Evolutionary conservation across 805 yeast genomes (phyloP).

Genomic region (Naumovozyma castellii): DNA sequence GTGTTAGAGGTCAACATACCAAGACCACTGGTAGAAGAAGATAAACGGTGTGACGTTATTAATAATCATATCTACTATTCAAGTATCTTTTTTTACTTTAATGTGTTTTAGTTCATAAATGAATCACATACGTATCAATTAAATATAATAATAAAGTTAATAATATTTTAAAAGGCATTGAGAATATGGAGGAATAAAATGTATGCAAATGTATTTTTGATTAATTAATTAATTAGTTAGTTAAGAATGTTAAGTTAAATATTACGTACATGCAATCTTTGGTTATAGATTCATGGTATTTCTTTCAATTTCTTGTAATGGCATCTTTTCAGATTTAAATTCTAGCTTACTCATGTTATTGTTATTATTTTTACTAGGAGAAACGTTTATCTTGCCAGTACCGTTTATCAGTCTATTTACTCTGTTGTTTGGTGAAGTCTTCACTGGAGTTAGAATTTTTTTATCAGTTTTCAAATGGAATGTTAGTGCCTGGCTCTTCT

Average conservation of each 20-base stretch:
- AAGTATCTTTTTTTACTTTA: not conserved
- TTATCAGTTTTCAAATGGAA: slow-evolving; percentile 26
- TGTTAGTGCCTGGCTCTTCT: slow-evolving; percentile 28
- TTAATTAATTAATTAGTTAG: too few species aligned
- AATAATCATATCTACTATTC: not conserved
- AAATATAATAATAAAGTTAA: too few species aligned
- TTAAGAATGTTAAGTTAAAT: not conserved
- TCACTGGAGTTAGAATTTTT: slow-evolving; percentile 24
- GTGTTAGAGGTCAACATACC: slow-evolving; percentile 99
- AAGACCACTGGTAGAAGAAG: slow-evolving; percentile 98
- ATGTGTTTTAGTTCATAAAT: not conserved
- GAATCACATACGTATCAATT: too few species aligned
- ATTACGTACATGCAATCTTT: too few species aligned
- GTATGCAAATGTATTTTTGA: not conserved
- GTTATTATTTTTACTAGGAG: slow-evolving; percentile 2
- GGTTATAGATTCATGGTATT: slow-evolving; percentile 7
- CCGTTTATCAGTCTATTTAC: slow-evolving; percentile 28
- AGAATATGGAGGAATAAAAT: not conserved
- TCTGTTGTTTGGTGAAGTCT: slow-evolving; percentile 27
- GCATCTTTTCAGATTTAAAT: slow-evolving; percentile 10
- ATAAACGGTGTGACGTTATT: slow-evolving; percentile 1
- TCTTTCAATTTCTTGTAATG: slow-evolving; percentile 15
- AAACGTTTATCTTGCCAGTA: slow-evolving; percentile 4
- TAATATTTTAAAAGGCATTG: too few species aligned
- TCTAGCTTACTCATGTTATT: slow-evolving; percentile 7